Evolutionary conservation across 371 early-diverging fungal genomes (phyloP).

Genomic region (Mucor velutinosus): DNA sequence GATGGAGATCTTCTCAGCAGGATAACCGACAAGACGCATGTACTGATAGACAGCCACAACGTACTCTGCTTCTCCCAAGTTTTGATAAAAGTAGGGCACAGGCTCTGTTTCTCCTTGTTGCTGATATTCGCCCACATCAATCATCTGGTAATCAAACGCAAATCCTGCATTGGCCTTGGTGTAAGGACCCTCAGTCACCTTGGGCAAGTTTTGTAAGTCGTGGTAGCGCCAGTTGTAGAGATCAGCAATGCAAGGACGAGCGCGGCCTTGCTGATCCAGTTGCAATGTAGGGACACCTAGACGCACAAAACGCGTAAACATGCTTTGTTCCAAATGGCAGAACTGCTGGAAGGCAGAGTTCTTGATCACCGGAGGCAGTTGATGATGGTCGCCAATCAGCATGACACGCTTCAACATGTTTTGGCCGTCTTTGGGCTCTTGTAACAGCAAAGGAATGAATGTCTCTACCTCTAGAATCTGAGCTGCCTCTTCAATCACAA

Average conservation of each 20-base stretch:
- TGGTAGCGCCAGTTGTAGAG: constrained; percentile 87
- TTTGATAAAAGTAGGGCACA: constrained; percentile 80
- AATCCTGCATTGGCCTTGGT: constrained; percentile 84
- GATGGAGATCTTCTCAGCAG: constrained; percentile 83
- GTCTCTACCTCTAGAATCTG: constrained; percentile 97
- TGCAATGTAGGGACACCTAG: constrained; percentile 87
- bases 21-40: constrained; percentile 94
- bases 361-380: constrained; percentile 93
- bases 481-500: constrained; percentile 98
- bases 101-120: constrained; percentile 77
- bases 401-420: constrained; percentile 85
- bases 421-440: constrained; percentile 63
- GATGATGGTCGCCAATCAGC: constrained; percentile 97
- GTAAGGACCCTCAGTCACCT: constrained; percentile 46
- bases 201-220: constrained; percentile 63
- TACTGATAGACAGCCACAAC: constrained; percentile 93
- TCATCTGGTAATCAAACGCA: constrained; percentile 77
- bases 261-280: constrained; percentile 88
- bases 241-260: constrained; percentile 76
- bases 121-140: constrained; percentile 79
- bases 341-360: constrained; percentile 81
- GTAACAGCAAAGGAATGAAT: constrained; percentile 89
- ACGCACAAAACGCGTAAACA: constrained; percentile 89
- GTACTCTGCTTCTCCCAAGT: constrained; percentile 97
- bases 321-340: constrained; percentile 88